Conservation (phyloP, 371 early-diverging fungal species). For the Actinomortierella ambigua region DNA sequence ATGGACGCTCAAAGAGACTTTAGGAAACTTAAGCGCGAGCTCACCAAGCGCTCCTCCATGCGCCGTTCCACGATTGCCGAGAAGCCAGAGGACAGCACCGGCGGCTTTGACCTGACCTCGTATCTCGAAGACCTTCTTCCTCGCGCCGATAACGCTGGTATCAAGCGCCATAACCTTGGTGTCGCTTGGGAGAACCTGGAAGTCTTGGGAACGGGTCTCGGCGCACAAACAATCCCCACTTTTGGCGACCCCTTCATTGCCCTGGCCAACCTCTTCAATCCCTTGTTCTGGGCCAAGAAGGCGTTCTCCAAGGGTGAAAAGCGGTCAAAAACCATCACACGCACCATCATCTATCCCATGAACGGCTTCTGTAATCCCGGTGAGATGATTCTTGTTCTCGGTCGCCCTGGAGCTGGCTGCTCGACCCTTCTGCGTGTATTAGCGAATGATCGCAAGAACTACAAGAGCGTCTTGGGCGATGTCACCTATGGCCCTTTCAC, state of each 20-base stretch:
- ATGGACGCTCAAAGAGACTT: constrained; percentile 23
- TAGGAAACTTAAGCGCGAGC: constrained; percentile 31
- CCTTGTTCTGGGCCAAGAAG: constrained; percentile 41
- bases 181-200: constrained; percentile 43
- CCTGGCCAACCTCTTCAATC: constrained; percentile 38
- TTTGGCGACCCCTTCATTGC: constrained; percentile 38
- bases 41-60: constrained; percentile 27
- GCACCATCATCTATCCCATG: constrained; percentile 56
- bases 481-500: constrained; percentile 66
- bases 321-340: constrained; percentile 18
- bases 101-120: constrained; percentile 33
- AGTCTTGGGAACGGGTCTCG: constrained; percentile 38
- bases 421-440: constrained; percentile 69
- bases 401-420: constrained; percentile 75
- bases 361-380: constrained; percentile 68
- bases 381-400: constrained; percentile 75
- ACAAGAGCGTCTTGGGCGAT: constrained; percentile 56
- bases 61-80: constrained; percentile 15
- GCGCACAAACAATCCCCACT: constrained; percentile 27
- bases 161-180: constrained; percentile 40
- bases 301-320: constrained; percentile 14
- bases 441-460: constrained; percentile 64
- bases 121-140: constrained; percentile 33
- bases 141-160: constrained; percentile 32
- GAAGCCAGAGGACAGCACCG: constrained; percentile 11